These are phyloP conservation scores for Leishmania turanica DNA, from an alignment of 208 protist genomes.

Conservation along the genomic window DNA sequence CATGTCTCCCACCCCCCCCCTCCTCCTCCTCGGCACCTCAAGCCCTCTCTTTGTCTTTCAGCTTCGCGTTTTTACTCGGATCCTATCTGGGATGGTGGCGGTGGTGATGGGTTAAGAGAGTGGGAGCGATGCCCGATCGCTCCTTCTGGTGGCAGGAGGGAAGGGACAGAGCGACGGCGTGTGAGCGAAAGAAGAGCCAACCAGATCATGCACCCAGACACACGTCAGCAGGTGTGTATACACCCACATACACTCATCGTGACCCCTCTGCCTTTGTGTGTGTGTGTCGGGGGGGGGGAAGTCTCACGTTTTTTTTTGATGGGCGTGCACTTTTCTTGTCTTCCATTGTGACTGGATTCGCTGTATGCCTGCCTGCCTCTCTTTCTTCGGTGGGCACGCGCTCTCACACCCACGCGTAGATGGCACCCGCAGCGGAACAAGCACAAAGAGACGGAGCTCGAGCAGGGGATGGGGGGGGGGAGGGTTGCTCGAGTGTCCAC, in stretches of 20 bases:
- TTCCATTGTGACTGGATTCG: not conserved
- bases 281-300: too few species aligned
- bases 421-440: not conserved
- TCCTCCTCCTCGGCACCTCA: not conserved
- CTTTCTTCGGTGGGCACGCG: not conserved
- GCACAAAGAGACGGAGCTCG: not conserved
- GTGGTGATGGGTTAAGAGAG: not conserved
- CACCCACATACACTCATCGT: not conserved
- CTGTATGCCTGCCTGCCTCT: not conserved
- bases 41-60: not conserved
- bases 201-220: not conserved
- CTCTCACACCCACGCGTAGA: not conserved
- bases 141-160: not conserved
- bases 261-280: not conserved
- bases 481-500: not conserved
- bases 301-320: not conserved
- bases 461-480: too few species aligned
- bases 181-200: not conserved
- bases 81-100: not conserved
- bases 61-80: not conserved
- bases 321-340: not conserved
- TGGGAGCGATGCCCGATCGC: not conserved
- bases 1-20: too few species aligned
- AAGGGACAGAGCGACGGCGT: not conserved
- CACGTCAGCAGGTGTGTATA: not conserved